Conservation (phyloP, 371 early-diverging fungal genomes). For the Zancudomyces culisetae region DNA sequence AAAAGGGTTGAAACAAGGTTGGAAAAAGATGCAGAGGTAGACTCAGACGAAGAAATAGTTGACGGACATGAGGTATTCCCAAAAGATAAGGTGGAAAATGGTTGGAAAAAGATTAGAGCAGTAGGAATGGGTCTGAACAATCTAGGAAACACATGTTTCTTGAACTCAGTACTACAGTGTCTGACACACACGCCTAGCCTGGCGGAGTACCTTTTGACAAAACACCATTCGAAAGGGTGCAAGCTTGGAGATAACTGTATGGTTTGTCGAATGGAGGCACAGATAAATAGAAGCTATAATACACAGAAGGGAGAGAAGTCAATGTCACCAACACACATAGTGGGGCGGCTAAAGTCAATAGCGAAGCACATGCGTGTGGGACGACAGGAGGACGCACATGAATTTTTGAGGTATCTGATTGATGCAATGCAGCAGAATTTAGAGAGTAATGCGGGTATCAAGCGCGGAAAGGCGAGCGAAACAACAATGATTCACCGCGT, state of each 20-base stretch:
- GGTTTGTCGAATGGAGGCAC: conserved; percentile 26
- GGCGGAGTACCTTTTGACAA: conserved; percentile 45
- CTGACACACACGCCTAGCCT: conserved; percentile 72
- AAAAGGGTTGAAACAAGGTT: conserved; percentile 2
- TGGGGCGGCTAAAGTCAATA: conserved; percentile 41
- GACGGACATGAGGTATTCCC: conserved; percentile 38
- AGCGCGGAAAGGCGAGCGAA: conserved; percentile 48
- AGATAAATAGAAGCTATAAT: conserved; percentile 21
- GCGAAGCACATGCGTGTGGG: conserved; percentile 58
- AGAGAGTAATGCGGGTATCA: conserved; percentile 21
- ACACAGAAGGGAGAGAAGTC: conserved; percentile 23
- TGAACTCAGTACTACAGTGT: conserved; percentile 86
- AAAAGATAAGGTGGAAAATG: conserved; percentile 26
- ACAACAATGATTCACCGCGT: conserved; percentile 53
- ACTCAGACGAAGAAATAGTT: conserved; percentile 40
- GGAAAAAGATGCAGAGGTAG: conserved; percentile 18
- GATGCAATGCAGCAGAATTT: conserved; percentile 39
- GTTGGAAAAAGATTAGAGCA: conserved; percentile 33
- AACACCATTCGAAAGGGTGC: conserved; percentile 28
- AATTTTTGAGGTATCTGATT: conserved; percentile 60
- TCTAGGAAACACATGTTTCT: conserved; percentile 88
- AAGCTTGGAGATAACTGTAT: conserved; percentile 23
- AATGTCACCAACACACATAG: conserved; percentile 49
- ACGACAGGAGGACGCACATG: conserved; percentile 81
- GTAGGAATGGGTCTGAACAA: conserved; percentile 70